Conservation (phyloP, 345 rosid genomes). For the Melaleuca quinquenervia region DNA sequence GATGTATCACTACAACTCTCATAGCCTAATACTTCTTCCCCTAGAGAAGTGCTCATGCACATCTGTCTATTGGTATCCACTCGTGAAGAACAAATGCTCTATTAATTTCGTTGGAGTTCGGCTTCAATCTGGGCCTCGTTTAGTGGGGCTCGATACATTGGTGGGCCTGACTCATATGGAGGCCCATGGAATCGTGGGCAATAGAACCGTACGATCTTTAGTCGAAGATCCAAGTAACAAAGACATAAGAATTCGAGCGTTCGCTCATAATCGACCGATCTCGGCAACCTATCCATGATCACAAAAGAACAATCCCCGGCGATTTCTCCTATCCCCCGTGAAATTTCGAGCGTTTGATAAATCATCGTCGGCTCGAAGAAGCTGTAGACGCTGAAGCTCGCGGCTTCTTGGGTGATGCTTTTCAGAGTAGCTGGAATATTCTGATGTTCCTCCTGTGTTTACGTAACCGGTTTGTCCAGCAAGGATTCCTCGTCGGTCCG, state of each 20-base stretch:
- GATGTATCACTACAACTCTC: not conserved
- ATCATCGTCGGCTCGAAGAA: not conserved
- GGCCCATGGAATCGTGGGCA: not conserved
- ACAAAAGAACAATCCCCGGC: not conserved
- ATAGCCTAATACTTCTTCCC: not conserved
- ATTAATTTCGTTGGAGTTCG: not conserved
- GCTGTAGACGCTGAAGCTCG: not conserved
- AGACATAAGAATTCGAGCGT: not conserved
- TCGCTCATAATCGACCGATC: not conserved
- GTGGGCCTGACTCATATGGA: not conserved
- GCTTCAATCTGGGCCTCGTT: not conserved
- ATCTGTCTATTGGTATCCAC: not conserved
- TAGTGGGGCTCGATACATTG: not conserved
- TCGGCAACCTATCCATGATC: not conserved
- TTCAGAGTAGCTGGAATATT: accelerated
- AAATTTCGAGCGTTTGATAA: not conserved
- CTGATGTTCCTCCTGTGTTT: too few relatives aligned
- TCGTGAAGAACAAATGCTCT: not conserved
- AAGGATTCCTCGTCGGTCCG: not conserved
- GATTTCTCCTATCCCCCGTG: not conserved
- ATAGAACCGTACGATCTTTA: not conserved
- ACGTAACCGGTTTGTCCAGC: too few relatives aligned
- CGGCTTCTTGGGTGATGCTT: not conserved
- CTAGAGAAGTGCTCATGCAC: not conserved
- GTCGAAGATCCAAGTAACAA: not conserved